Conservation (phyloP, 352 stramenopile species). For the Globisporangium paroecandrum region DNA sequence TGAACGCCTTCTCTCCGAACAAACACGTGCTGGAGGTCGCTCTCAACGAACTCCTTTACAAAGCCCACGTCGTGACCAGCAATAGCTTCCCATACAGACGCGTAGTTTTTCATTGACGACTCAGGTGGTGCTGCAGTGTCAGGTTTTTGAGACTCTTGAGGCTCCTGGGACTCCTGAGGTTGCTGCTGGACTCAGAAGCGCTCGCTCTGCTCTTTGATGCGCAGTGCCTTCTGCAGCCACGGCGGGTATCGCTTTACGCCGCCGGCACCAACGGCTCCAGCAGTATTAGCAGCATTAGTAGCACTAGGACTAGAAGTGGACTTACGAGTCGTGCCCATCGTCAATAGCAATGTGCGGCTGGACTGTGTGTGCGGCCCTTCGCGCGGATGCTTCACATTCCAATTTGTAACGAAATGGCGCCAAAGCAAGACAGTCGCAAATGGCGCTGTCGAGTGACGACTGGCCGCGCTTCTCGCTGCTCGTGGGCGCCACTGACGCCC, state of each 20-base stretch:
- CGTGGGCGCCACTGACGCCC: slow-evolving; percentile 5
- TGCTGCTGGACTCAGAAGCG: slow-evolving; percentile 25
- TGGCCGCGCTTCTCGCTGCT: slow-evolving; percentile 38
- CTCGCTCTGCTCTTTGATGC: slow-evolving; percentile 33
- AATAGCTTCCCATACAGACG: slow-evolving; percentile 45
- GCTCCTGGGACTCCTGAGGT: background rate
- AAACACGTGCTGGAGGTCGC: slow-evolving; percentile 30
- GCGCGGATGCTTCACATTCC: background rate
- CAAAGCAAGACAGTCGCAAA: slow-evolving; percentile 1
- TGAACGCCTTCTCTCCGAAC: slow-evolving; percentile 26
- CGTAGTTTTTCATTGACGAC: background rate
- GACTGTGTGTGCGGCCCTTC: background rate
- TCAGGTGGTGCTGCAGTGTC: background rate
- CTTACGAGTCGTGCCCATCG: background rate
- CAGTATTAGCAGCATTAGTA: background rate
- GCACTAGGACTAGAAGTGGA: background rate
- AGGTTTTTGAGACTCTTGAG: slow-evolving; percentile 12
- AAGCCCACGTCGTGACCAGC: slow-evolving; percentile 27
- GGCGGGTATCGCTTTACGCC: slow-evolving; percentile 44
- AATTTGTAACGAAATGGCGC: no score
- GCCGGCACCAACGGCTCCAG: no score
- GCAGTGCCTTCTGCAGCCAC: slow-evolving; percentile 64
- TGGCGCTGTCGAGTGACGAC: slow-evolving; percentile 35
- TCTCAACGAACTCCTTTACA: slow-evolving; percentile 32
- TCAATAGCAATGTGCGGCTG: background rate